These are phyloP conservation scores for Citrus hindsii DNA, from an alignment of 345 rosid genomes.

Conservation along the genomic window DNA sequence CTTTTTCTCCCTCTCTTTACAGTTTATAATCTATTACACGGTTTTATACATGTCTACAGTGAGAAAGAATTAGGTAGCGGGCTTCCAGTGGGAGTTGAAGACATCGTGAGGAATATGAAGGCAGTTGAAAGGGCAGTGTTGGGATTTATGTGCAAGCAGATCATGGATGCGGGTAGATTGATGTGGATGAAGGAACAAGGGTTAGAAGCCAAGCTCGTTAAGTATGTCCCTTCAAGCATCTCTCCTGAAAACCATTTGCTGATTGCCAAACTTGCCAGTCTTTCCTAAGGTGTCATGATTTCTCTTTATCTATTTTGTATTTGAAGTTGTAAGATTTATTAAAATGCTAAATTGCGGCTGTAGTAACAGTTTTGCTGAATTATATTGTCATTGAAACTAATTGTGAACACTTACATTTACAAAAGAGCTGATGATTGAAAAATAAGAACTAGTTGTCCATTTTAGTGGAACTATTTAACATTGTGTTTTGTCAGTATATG, in stretches of 20 bases:
- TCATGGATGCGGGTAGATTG: constrained; percentile 78
- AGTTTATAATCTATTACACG: too few relatives aligned
- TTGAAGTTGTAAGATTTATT: constrained; percentile 5
- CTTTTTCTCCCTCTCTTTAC: neutral
- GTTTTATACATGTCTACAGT: constrained; percentile 21
- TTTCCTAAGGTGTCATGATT: neutral
- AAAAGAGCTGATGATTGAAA: neutral
- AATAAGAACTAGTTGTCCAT: neutral
- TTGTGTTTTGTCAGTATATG: neutral
- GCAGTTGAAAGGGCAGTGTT: constrained; percentile 63
- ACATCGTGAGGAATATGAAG: constrained; percentile 57
- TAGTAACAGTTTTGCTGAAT: neutral
- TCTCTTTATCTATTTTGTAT: neutral
- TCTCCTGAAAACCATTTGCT: constrained; percentile 86
- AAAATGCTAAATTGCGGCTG: neutral
- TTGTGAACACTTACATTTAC: neutral
- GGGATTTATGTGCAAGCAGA: constrained; percentile 89
- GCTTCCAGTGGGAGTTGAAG: constrained; percentile 48
- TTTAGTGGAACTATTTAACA: neutral
- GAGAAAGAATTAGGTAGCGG: constrained; percentile 30
- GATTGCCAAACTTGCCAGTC: constrained; percentile 32
- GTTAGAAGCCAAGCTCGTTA: constrained; percentile 53
- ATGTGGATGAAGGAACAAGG: constrained; percentile 61
- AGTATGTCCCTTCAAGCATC: constrained; percentile 65
- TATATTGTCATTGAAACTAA: neutral